Evolutionary conservation across 768 basidiomycete genomes (phyloP).

Genomic region (Mycena amicta): DNA sequence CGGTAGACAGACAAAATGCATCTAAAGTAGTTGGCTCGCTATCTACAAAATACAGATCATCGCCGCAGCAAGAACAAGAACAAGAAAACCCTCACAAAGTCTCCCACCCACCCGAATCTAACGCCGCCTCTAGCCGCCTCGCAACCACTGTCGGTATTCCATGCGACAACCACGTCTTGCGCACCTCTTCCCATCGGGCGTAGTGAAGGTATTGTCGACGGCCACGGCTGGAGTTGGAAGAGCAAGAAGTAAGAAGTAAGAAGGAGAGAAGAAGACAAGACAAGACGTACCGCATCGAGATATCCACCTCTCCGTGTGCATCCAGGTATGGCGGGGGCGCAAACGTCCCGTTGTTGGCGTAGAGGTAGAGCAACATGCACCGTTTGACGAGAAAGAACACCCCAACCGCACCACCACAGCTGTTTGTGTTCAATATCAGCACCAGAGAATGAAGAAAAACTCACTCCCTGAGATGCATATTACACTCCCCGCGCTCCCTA

Average conservation of each 20-base stretch:
- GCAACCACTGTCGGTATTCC: constrained; percentile 89
- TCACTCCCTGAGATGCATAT: constrained; percentile 92
- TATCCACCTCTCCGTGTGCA: constrained; percentile 90
- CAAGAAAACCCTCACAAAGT: no score
- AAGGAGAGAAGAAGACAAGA: not conserved
- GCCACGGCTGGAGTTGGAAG: no score
- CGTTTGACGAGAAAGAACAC: constrained; percentile 91
- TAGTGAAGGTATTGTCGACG: constrained; percentile 86
- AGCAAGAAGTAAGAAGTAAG: not conserved
- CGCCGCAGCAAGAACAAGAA: no score
- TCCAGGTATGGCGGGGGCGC: constrained; percentile 90
- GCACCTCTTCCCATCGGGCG: constrained; percentile 87
- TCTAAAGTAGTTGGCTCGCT: no score
- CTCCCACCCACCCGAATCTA: constrained; percentile 95
- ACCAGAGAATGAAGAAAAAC: constrained; percentile 36
- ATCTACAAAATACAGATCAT: no score
- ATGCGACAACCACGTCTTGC: constrained; percentile 89
- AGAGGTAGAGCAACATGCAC: constrained; percentile 87
- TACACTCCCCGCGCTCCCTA: constrained; percentile 83
- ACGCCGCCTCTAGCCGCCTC: constrained; percentile 80
- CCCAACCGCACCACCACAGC: constrained; percentile 89
- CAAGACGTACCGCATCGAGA: constrained; percentile 77
- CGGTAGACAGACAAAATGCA: no score
- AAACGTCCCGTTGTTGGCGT: constrained; percentile 88
- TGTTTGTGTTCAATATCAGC: constrained; percentile 32